Base-by-base conservation (phyloP, 2,329 filamentous ascomycete species). In the Cercospora citrullina region DNA sequence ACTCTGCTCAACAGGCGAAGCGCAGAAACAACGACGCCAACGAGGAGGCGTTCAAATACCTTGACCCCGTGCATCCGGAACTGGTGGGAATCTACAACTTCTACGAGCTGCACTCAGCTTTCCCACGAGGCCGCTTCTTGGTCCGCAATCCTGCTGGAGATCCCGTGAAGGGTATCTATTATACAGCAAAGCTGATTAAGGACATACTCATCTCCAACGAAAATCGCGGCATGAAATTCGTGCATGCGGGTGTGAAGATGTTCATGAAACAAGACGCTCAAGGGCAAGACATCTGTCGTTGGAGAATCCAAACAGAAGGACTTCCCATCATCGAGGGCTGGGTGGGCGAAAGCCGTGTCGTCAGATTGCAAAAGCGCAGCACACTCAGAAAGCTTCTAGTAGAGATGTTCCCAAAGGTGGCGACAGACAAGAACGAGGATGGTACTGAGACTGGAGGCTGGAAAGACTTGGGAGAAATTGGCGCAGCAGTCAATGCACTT, bases 261-360 rank as follows among this genome's bases (percentile, higher is more conserved):
- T 99, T 96, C 79, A 95, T 98, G 84, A 97, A 96, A 84, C 94
- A 98, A 80, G 93, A 97, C 76, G 91, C 92, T 0, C 94, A 96
- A 68, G 91, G 90, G 5, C 89, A 90, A 39, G 90, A 94, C 64
- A 91, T 95, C 36, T 97, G 94, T 83, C 87, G 90, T 67, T 99
- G 95, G 95, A 89, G 95, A 58, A 95, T 99, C 74, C 95, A 99
- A 84, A 91, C 90, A 12, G 95, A 99, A 80, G 95, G 95, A 26
- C 89, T 99, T 82, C 89, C 91, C 9, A 93, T 99, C 72, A 85
- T 97, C 39, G 91, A 97, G 77, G 91, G 92, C 28, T 98, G 96
- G 86, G 90, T 98, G 1, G 92, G 92, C 21, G 87, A 91, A 72
- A 84, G 88, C 64, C 87, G 95, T 18, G 87, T 94, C 9, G 87